Evolutionary conservation across 176 grass and related monocot genomes (phyloP).

Genomic region (Cenchrus purpureus): DNA sequence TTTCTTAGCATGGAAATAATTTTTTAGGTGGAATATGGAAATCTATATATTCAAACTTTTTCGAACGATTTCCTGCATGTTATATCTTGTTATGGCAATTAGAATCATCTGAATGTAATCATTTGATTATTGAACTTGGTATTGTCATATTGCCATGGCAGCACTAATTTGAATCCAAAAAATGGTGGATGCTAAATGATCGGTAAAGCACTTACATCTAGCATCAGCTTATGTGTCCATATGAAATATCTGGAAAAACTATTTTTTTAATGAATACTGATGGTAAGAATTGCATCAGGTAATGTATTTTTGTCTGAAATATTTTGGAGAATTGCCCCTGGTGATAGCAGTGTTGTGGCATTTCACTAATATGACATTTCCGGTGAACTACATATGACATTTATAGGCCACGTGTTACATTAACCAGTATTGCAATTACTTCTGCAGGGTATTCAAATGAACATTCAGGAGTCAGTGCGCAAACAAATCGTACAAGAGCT

Average conservation of each 20-base stretch:
- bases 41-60: background rate
- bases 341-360: slow-evolving; percentile 14
- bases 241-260: background rate
- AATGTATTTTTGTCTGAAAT: background rate
- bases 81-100: slow-evolving; percentile 2
- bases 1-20: slow-evolving; percentile 15
- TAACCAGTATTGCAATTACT: slow-evolving; percentile 18
- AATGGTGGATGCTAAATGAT: background rate
- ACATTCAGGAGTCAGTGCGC: slow-evolving; percentile 90
- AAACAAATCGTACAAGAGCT: slow-evolving; percentile 99
- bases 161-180: background rate
- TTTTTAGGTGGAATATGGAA: background rate
- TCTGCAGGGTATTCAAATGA: slow-evolving; percentile 92
- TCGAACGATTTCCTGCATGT: slow-evolving; percentile 9
- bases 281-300: slow-evolving; percentile 17
- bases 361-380: background rate
- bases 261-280: background rate
- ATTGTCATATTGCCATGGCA: too few species aligned
- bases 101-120: background rate
- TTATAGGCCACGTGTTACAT: background rate
- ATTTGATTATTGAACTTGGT: too few species aligned
- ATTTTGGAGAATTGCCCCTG: slow-evolving; percentile 4
- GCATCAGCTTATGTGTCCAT: slow-evolving; percentile 1
- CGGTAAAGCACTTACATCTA: background rate
- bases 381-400: background rate